A percentile compares a stretch with the other conserved stretches of the same genome.
Conservation (phyloP, 306 rosid genomes). For the Inga oerstediana region DNA sequence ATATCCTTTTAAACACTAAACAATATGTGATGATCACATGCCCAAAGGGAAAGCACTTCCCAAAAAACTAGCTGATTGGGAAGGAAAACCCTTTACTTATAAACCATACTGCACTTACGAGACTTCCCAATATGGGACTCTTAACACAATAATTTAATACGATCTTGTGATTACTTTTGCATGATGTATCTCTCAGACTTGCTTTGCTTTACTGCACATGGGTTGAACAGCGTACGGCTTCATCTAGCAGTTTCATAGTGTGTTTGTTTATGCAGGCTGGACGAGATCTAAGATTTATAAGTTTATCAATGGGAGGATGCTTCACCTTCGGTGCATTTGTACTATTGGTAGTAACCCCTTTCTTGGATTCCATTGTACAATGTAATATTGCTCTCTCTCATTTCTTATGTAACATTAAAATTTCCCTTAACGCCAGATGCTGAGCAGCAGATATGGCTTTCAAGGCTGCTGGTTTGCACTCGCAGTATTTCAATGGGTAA, state of each 20-base stretch:
- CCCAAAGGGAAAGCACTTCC: too few relatives aligned
- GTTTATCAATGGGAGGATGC: conserved; percentile 84
- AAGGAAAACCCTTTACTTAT: too few relatives aligned
- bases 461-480: conserved; percentile 78
- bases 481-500: conserved; percentile 88
- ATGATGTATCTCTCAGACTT: not conserved
- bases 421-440: conserved; percentile 49
- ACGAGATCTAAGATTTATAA: conserved; percentile 75
- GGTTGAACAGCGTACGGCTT: not conserved
- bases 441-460: conserved; percentile 68
- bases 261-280: conserved; percentile 71
- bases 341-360: conserved; percentile 52
- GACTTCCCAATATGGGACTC: too few relatives aligned
- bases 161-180: not conserved
- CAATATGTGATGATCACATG: too few relatives aligned
- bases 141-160: not conserved
- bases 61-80: too few relatives aligned
- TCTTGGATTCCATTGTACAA: conserved; percentile 17
- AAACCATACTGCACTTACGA: too few relatives aligned
- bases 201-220: not conserved
- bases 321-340: conserved; percentile 60
- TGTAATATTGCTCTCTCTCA: conserved; percentile 28
- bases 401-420: conserved; percentile 15
- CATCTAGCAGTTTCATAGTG: not conserved
- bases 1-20: not conserved